Evolutionary conservation across 2,329 filamentous ascomycete genomes (phyloP).

Genomic region (Alternaria gaisen): DNA sequence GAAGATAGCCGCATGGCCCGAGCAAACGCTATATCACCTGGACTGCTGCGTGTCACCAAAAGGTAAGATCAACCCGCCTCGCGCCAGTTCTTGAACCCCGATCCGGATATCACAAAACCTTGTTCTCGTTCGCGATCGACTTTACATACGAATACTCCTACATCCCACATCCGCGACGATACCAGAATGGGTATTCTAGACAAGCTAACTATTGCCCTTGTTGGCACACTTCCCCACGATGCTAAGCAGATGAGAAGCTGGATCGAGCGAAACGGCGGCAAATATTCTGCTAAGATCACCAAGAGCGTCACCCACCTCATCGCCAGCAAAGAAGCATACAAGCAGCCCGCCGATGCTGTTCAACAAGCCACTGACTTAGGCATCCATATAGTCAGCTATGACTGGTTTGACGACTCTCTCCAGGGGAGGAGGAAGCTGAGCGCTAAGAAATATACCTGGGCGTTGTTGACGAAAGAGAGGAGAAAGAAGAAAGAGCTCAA

Average conservation of each 20-base stretch:
- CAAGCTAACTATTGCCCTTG: constrained; percentile 63
- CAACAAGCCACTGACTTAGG: constrained; percentile 28
- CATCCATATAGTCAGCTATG: constrained; percentile 51
- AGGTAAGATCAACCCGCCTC: constrained; percentile 18
- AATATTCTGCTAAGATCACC: constrained; percentile 62
- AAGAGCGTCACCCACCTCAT: constrained; percentile 76
- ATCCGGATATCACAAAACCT: not conserved
- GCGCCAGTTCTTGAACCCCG: not conserved
- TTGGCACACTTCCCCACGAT: constrained; percentile 64
- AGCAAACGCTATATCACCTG: constrained; percentile 23
- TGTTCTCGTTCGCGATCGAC: not conserved
- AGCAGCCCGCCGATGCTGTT: constrained; percentile 52
- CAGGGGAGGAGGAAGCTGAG: constrained; percentile 39
- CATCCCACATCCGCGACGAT: not conserved
- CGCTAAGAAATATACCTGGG: constrained; percentile 50
- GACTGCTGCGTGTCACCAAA: constrained; percentile 5
- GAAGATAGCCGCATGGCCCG: not conserved
- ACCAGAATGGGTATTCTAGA: constrained; percentile 58
- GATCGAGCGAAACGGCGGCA: constrained; percentile 70
- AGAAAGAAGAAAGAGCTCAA: constrained; percentile 45
- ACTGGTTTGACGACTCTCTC: constrained; percentile 62
- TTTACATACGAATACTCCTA: not conserved
- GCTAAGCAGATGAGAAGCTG: constrained; percentile 69
- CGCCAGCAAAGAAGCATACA: constrained; percentile 69
- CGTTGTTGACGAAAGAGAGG: constrained; percentile 34